Conservation (phyloP, 2,329 filamentous ascomycete species). For the Bertia moriformis region DNA sequence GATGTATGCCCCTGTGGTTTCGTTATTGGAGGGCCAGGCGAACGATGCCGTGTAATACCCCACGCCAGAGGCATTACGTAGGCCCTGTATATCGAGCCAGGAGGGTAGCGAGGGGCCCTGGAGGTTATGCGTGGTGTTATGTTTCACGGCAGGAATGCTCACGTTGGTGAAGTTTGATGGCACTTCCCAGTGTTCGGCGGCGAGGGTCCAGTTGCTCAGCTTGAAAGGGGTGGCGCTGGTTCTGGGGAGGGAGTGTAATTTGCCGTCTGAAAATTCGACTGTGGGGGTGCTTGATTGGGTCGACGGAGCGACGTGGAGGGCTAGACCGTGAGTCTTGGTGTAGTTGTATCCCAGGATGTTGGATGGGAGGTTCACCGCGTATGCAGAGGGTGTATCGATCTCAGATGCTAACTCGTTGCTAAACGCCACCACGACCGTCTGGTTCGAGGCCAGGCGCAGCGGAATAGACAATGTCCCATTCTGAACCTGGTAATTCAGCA, state of each 20-base stretch:
- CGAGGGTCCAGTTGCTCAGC: neutral
- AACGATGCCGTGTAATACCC: neutral
- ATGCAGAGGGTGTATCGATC: neutral
- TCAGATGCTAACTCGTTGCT: neutral
- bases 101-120: neutral
- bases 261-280: too few relatives aligned
- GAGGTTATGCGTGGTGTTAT: neutral
- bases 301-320: too few relatives aligned
- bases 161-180: neutral
- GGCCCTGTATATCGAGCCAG: neutral
- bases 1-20: neutral
- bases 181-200: neutral
- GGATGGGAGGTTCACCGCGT: neutral
- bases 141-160: neutral
- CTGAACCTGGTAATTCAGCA: neutral
- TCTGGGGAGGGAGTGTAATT: too few relatives aligned
- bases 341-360: too few relatives aligned
- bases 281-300: too few relatives aligned
- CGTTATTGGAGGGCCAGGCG: neutral
- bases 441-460: neutral
- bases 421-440: neutral
- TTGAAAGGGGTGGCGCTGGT: too few relatives aligned
- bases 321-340: neutral
- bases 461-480: neutral
- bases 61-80: neutral